phyloP scores from a whole-genome alignment of 2,329 filamentous ascomycete species.

The Colletotrichum cereale region DNA sequence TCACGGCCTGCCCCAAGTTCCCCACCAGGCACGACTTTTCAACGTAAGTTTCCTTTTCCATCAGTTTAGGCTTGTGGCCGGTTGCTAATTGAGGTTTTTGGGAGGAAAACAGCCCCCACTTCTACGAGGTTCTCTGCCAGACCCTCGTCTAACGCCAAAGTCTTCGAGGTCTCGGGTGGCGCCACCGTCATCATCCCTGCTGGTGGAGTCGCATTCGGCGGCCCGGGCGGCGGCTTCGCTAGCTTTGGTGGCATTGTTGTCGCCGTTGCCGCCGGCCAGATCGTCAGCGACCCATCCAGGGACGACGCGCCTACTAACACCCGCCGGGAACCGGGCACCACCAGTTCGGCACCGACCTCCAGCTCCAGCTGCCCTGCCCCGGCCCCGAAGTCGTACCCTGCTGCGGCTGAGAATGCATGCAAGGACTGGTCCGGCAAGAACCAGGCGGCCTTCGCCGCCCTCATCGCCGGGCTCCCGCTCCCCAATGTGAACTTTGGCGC shows the following conservation, averaged over 20 bases:
- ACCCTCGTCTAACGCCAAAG: not conserved
- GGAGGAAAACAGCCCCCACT: not conserved
- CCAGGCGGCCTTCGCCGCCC: slow-evolving; percentile 3
- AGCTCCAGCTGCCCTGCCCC: slow-evolving; percentile 15
- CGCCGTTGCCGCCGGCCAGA: slow-evolving; percentile 18
- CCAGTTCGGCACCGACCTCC: slow-evolving; percentile 6
- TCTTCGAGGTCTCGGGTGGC: not conserved
- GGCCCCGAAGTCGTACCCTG: slow-evolving; percentile 1
- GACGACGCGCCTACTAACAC: not conserved
- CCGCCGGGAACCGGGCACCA: slow-evolving; percentile 1
- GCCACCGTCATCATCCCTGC: not conserved
- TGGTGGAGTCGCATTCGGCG: slow-evolving; percentile 13
- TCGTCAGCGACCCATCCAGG: slow-evolving; percentile 10
- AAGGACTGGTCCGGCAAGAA: slow-evolving; percentile 22
- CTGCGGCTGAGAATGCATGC: slow-evolving; percentile 6
- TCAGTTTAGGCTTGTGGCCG: not conserved
- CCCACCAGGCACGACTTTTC: not conserved
- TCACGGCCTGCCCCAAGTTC: too few species aligned
- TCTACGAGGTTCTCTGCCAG: not conserved
- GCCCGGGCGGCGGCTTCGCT: slow-evolving; percentile 4
- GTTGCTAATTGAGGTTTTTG: not conserved
- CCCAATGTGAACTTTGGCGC: not conserved
- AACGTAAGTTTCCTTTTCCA: not conserved
- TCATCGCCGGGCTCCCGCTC: not conserved
- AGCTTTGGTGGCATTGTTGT: slow-evolving; percentile 16